Percentiles rank a stretch among this genome's conserved stretches.
These are phyloP conservation scores for Atalantia buxifolia DNA, from an alignment of 345 rosid genomes.

Conservation along the genomic window DNA sequence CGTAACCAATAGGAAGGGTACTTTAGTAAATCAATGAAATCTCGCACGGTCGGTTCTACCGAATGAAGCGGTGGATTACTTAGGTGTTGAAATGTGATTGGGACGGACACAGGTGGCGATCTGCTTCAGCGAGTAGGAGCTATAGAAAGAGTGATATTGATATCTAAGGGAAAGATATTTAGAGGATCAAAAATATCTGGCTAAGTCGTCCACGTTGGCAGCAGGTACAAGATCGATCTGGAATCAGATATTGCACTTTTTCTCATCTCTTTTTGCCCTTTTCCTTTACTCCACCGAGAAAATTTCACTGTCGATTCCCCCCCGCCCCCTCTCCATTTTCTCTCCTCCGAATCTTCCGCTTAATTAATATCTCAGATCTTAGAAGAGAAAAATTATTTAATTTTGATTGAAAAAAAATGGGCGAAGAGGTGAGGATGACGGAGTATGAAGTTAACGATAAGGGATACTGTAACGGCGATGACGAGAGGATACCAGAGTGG, in stretches of 20 bases:
- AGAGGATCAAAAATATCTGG: constrained; percentile 72
- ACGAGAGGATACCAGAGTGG: constrained; percentile 72
- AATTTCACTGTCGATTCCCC: neutral
- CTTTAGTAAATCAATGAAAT: neutral
- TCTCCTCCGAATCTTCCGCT: constrained; percentile 27
- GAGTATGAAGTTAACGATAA: constrained; percentile 21
- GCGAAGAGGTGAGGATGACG: constrained; percentile 45
- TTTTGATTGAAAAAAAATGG: constrained; percentile 16
- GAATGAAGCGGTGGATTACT: neutral
- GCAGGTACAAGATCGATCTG: constrained; percentile 37
- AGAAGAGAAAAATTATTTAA: neutral
- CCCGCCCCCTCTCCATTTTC: neutral
- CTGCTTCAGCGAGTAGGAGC: constrained; percentile 3
- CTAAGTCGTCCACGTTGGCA: constrained; percentile 77
- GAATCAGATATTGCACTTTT: constrained; percentile 64
- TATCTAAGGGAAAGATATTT: constrained; percentile 38
- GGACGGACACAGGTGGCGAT: constrained; percentile 5
- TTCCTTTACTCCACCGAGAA: neutral
- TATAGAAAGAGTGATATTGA: neutral
- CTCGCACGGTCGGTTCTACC: neutral
- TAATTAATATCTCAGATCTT: constrained; percentile 8
- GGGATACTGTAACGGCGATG: constrained; percentile 31
- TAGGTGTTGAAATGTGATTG: constrained; percentile 14
- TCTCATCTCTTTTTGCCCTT: neutral
- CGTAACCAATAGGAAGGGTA: neutral